These are phyloP conservation scores for Scleroderma citrinum DNA, from an alignment of 768 basidiomycete genomes.

Conservation along the genomic window DNA sequence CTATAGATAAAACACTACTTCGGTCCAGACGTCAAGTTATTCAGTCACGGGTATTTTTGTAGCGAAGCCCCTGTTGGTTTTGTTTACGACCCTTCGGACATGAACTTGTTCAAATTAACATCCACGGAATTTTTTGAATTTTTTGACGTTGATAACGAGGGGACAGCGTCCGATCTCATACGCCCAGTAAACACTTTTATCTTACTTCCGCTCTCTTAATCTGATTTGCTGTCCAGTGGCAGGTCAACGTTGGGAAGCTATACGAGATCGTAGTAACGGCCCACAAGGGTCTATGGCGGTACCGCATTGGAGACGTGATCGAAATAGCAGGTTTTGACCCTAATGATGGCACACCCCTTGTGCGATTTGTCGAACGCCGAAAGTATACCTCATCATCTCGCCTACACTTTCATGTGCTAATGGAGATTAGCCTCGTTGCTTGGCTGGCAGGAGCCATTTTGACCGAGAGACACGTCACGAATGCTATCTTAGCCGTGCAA, in stretches of 20 bases:
- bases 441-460: neutral
- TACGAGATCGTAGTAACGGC: constrained; percentile 7
- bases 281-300: constrained; percentile 6
- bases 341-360: constrained; percentile 4
- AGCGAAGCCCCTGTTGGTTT: constrained; percentile 1
- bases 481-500: neutral
- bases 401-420: neutral
- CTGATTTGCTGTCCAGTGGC: constrained; percentile 1
- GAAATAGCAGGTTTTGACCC: constrained; percentile 6
- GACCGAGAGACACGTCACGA: neutral
- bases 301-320: constrained; percentile 2
- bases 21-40: constrained; percentile 1
- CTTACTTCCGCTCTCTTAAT: neutral
- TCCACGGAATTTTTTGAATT: constrained; percentile 6
- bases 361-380: constrained; percentile 4
- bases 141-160: neutral
- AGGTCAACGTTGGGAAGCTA: neutral
- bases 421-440: neutral
- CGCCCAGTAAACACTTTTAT: constrained; percentile 1
- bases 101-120: constrained; percentile 5
- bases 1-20: neutral
- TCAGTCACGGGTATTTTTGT: neutral
- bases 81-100: constrained; percentile 1
- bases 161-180: neutral
- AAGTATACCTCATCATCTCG: neutral